These are phyloP conservation scores for Trichoderma asperelloides DNA, from an alignment of 495 filamentous ascomycete genomes.

Conservation along the genomic window DNA sequence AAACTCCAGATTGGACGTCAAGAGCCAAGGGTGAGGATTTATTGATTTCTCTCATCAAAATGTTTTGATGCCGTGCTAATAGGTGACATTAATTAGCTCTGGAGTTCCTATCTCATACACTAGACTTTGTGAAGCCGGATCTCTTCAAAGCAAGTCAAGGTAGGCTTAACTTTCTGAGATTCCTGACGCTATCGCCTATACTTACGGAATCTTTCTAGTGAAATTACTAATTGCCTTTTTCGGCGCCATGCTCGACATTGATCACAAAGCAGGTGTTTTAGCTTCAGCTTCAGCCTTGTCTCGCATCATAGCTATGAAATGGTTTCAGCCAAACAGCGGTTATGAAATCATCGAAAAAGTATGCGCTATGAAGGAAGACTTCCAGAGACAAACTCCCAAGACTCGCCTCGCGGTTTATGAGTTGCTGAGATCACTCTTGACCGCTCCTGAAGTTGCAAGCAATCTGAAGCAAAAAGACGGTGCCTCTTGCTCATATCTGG, in stretches of 20 bases:
- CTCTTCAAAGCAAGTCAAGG: constrained; percentile 19
- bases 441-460: constrained; percentile 25
- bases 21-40: constrained; percentile 6
- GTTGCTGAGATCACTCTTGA: constrained; percentile 33
- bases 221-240: constrained; percentile 38
- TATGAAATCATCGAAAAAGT: constrained; percentile 32
- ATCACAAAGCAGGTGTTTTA: constrained; percentile 41
- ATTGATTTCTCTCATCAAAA: background rate
- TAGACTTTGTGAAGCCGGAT: constrained; percentile 29
- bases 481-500: constrained; percentile 27
- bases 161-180: background rate
- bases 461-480: constrained; percentile 34
- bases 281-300: constrained; percentile 39
- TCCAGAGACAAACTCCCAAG: constrained; percentile 31
- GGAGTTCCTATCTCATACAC: constrained; percentile 36
- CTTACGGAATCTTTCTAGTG: constrained; percentile 14
- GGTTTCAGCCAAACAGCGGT: constrained; percentile 34
- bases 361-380: constrained; percentile 38
- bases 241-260: constrained; percentile 39
- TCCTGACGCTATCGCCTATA: background rate
- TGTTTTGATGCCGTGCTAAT: background rate
- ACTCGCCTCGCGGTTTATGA: constrained; percentile 41
- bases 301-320: constrained; percentile 33
- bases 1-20: constrained; percentile 9
- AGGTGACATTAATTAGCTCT: constrained; percentile 31